These are phyloP conservation scores for Verticillium isaacii DNA, from an alignment of 2,329 filamentous ascomycete genomes.

Conservation along the genomic window DNA sequence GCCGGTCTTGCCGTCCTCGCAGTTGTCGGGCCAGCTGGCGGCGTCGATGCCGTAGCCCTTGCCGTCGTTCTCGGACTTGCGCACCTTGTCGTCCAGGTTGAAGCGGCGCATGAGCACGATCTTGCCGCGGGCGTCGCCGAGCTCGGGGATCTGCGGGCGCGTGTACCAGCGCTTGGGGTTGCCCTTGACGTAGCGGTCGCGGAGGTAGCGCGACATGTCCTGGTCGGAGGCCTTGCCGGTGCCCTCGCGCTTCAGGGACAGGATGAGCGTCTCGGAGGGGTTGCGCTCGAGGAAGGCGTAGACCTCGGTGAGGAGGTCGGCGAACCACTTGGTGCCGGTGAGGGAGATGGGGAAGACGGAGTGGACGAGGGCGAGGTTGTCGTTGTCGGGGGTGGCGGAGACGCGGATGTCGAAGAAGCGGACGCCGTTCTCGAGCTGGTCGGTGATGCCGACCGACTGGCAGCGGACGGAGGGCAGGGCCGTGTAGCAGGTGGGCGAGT, in stretches of 20 bases:
- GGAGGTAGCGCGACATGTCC: constrained; percentile 70
- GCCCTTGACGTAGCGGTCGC: constrained; percentile 62
- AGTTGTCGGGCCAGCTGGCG: constrained; percentile 81
- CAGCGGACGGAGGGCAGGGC: constrained; percentile 91
- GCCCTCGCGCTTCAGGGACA: constrained; percentile 90
- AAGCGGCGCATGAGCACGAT: constrained; percentile 84
- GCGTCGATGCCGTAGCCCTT: constrained; percentile 57
- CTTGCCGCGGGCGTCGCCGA: constrained; percentile 76
- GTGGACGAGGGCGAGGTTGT: constrained; percentile 79
- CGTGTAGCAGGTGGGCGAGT: constrained; percentile 78
- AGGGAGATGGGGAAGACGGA: constrained; percentile 84
- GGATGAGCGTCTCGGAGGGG: constrained; percentile 75
- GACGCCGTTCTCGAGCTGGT: constrained; percentile 84
- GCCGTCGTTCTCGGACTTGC: constrained; percentile 41
- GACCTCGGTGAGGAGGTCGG: constrained; percentile 64
- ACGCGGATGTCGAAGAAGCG: constrained; percentile 93
- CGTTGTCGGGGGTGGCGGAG: constrained; percentile 44
- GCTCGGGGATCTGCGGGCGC: constrained; percentile 66
- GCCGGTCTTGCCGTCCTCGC: constrained; percentile 64
- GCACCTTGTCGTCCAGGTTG: constrained; percentile 52
- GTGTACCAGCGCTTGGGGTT: constrained; percentile 67
- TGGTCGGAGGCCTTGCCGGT: constrained; percentile 74
- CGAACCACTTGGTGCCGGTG: constrained; percentile 74
- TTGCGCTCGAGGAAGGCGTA: constrained; percentile 73
- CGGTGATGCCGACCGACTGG: constrained; percentile 71